Conservation (phyloP, 78 protist species). For the Abeoforma whisleri region DNA sequence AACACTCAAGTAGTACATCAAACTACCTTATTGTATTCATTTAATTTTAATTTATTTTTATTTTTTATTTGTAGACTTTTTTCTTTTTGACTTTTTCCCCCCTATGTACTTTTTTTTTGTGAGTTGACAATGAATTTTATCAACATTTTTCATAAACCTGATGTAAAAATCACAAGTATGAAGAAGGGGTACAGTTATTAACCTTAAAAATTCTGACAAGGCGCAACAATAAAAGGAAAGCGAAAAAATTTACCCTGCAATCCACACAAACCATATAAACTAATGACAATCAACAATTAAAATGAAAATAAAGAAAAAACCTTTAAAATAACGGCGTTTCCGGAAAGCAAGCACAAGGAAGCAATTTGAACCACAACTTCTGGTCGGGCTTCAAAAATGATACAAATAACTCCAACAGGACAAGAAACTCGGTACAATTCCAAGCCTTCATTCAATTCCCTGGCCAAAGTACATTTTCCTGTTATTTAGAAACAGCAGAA, state of each 20-base stretch:
- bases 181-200: not conserved
- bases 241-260: not conserved
- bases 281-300: not conserved
- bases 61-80: too few species aligned
- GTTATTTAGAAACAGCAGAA: slow-evolving; percentile 19
- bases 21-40: too few species aligned
- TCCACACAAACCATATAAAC: not conserved
- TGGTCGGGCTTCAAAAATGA: slow-evolving; percentile 77
- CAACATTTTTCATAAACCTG: too few species aligned
- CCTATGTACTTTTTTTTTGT: too few species aligned
- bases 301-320: not conserved
- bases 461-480: not conserved
- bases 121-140: too few species aligned
- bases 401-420: slow-evolving; percentile 69
- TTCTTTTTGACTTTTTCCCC: too few species aligned
- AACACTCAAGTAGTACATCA: too few species aligned
- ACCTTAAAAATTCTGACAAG: not conserved
- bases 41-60: too few species aligned
- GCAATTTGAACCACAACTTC: slow-evolving; percentile 50
- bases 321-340: not conserved
- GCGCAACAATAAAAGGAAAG: not conserved
- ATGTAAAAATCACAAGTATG: not conserved
- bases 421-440: slow-evolving; percentile 37
- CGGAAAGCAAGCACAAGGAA: slow-evolving; percentile 37
- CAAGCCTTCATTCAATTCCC: slow-evolving; percentile 44